Evolutionary conservation across 768 basidiomycete genomes (phyloP).

Genomic region (Asterophora lycoperdoides): DNA sequence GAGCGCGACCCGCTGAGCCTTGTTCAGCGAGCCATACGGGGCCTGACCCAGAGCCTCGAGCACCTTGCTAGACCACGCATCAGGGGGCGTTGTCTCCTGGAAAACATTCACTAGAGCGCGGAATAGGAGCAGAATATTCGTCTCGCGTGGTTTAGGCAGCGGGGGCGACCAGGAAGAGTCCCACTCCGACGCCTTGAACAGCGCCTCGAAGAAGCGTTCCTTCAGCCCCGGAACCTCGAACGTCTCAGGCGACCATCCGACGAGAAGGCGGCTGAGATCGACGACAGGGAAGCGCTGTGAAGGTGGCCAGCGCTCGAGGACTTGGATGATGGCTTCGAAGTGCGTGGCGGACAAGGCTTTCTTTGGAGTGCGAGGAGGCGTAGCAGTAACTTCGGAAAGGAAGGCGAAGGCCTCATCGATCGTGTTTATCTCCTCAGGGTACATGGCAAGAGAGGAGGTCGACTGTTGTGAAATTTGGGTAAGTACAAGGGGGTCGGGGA

Average conservation of each 20-base stretch:
- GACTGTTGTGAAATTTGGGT: slow-evolving; percentile 39
- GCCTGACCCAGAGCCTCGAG: slow-evolving; percentile 48
- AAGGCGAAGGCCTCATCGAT: slow-evolving; percentile 63
- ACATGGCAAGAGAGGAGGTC: slow-evolving; percentile 66
- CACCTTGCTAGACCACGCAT: slow-evolving; percentile 50
- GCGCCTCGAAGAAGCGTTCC: slow-evolving; percentile 50
- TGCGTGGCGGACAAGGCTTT: slow-evolving; percentile 42
- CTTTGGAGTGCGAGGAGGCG: slow-evolving; percentile 28
- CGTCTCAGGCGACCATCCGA: slow-evolving; percentile 56
- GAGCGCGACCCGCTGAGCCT: slow-evolving; percentile 69
- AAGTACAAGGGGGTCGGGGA: neutral
- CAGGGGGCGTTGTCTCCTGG: slow-evolving; percentile 46
- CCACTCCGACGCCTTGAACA: slow-evolving; percentile 73
- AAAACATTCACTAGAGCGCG: slow-evolving; percentile 79
- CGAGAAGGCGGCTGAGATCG: slow-evolving; percentile 76
- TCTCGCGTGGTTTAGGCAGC: slow-evolving; percentile 70
- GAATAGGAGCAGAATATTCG: slow-evolving; percentile 76
- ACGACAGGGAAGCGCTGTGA: slow-evolving; percentile 79
- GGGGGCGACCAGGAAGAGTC: slow-evolving; percentile 47
- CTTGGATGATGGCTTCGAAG: slow-evolving; percentile 55
- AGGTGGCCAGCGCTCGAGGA: slow-evolving; percentile 72
- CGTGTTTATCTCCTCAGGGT: slow-evolving; percentile 52
- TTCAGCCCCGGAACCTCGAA: slow-evolving; percentile 41
- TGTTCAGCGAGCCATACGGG: slow-evolving; percentile 54
- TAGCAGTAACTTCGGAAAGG: slow-evolving; percentile 46